phyloP scores from a whole-genome alignment of 345 rosid genomes.

The Citrus sp. region DNA sequence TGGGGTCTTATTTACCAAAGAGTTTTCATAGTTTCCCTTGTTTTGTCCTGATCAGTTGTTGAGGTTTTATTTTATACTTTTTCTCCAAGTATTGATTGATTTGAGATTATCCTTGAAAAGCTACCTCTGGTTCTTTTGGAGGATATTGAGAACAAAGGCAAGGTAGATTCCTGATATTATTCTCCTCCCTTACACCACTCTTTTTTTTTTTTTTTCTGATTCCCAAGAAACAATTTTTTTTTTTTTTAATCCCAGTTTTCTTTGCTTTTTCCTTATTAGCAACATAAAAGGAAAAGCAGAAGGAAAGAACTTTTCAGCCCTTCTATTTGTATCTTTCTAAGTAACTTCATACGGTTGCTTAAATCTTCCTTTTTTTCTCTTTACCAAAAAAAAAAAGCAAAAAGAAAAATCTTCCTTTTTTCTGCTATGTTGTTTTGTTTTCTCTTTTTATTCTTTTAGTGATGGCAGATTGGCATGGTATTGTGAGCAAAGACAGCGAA shows the following conservation, averaged over 20 bases:
- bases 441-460: background rate
- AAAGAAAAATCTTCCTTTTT: background rate
- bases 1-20: background rate
- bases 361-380: background rate
- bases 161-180: slow-evolving; percentile 49
- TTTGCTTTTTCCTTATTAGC: slow-evolving; percentile 1
- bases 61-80: background rate
- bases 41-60: slow-evolving; percentile 11
- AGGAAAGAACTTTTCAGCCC: background rate
- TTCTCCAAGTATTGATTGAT: slow-evolving; percentile 8
- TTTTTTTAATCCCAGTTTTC: too few species aligned
- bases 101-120: slow-evolving; percentile 18
- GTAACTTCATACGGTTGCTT: background rate
- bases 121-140: slow-evolving; percentile 18
- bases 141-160: slow-evolving; percentile 32
- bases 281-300: background rate
- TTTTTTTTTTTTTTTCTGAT: slow-evolving; percentile 13
- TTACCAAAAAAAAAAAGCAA: too few species aligned
- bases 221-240: slow-evolving; percentile 23
- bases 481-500: slow-evolving; percentile 20
- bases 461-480: slow-evolving; percentile 29
- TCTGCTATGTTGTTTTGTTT: background rate
- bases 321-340: slow-evolving; percentile 22
- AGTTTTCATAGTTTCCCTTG: slow-evolving; percentile 13
- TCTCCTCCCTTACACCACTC: slow-evolving; percentile 21